A percentile compares a stretch with the other conserved stretches of the same genome.
phyloP scores from a whole-genome alignment of 2,329 filamentous ascomycete species.

The Huntiella moniliformis region DNA sequence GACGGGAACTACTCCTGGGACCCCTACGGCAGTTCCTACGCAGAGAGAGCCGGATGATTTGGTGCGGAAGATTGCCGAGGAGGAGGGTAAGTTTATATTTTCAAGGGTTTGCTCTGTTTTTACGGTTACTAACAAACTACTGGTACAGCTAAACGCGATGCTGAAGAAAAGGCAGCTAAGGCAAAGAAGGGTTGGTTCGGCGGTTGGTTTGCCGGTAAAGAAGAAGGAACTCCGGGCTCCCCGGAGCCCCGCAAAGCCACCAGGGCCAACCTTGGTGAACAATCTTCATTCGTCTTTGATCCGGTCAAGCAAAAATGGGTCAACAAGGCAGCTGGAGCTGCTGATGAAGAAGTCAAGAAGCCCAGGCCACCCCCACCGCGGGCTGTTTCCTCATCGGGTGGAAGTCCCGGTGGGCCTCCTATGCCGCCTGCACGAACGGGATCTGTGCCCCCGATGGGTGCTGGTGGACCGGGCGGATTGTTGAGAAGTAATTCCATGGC shows the following conservation, averaged over 20 bases:
- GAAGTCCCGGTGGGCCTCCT: conserved; percentile 27
- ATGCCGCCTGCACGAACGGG: conserved; percentile 16
- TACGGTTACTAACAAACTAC: background rate
- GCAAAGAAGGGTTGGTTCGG: conserved; percentile 59
- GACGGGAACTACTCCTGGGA: conserved; percentile 37
- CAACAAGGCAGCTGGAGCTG: conserved; percentile 73
- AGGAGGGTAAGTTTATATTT: conserved; percentile 36
- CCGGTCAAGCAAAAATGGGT: conserved; percentile 95
- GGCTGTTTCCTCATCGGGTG: conserved; percentile 28
- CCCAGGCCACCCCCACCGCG: conserved; percentile 67
- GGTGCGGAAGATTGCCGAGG: conserved; percentile 66
- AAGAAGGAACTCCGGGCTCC: conserved; percentile 20
- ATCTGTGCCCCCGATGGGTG: conserved; percentile 19
- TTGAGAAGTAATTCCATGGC: conserved; percentile 9
- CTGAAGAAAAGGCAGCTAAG: conserved; percentile 21
- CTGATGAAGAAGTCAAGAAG: conserved; percentile 37
- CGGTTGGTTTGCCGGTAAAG: conserved; percentile 64
- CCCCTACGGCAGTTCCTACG: conserved; percentile 40
- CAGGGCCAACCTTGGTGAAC: conserved; percentile 81
- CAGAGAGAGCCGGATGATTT: conserved; percentile 64
- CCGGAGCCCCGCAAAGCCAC: conserved; percentile 47
- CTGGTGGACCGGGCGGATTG: conserved; percentile 9
- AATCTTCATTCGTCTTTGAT: conserved; percentile 85
- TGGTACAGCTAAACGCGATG: conserved; percentile 39
- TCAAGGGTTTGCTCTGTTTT: background rate